Base-by-base conservation (phyloP, 2,329 filamentous ascomycete genomes). In the Penicillium sp. region DNA sequence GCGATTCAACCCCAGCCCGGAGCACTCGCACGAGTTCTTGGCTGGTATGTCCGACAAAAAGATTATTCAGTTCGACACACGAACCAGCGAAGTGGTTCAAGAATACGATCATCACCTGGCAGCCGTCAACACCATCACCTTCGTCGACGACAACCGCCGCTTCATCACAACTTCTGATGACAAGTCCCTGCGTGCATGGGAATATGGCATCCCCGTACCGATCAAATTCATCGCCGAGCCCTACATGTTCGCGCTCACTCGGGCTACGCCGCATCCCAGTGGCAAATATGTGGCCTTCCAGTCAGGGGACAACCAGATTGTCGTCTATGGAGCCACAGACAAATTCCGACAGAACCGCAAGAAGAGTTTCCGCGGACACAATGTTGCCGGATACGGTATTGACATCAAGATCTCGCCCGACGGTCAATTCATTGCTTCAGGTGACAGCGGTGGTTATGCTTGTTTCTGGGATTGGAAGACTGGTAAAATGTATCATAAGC, bases 401-500 rank as follows among this genome's bases (percentile, higher is more conserved):
- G 93, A 95, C 63, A 79, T 98, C 44, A 84, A 87, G 45, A 87
- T 95, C 66, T 89, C 84, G 62, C 89, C 91, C 0, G 93, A 97
- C 67, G 93, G 93, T 0, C 89, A 95, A 66, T 95, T 96, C 68
- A 77, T 98, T 47, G 86, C 84, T 18, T 88, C 82, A 15, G 93
- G 93, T 54, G 93, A 98, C 70, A 88, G 83, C 44, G 89, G 82
- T 13, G 93, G 95, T 31, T 96, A 82, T 64, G 83, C 95, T 42
- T 95, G 88, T 72, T 96, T 97, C 74, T 98, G 91, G 89, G 93
- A 97, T 72, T 98, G 91, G 89, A 98, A 98, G 81, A 96, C 90
- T 33, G 95, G 92, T 71, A 97, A 96, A 75, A 92, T 98, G 90
- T 95, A 89, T 73, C 89, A 95, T 74, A 97, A 97, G 79, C 83